Conservation (phyloP, 805 yeast species). For the Metschnikowia cubensis region DNA sequence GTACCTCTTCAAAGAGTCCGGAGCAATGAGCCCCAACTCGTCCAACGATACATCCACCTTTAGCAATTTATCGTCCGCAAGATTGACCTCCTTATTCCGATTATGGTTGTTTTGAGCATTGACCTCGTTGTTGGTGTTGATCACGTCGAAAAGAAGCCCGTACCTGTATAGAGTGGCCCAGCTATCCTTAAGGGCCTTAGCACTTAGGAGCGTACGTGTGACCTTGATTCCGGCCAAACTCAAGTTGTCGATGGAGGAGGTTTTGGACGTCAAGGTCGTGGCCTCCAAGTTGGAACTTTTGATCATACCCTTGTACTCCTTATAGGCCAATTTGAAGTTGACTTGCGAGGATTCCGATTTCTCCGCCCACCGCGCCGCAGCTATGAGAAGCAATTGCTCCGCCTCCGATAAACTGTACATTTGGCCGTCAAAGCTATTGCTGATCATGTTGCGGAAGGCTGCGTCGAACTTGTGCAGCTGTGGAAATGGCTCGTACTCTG, state of each 20-base stretch:
- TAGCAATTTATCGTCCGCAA: slow-evolving; percentile 47
- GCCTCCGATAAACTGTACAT: slow-evolving; percentile 51
- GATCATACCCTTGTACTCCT: slow-evolving; percentile 64
- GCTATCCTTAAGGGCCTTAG: slow-evolving; percentile 55
- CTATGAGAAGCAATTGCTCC: slow-evolving; percentile 66
- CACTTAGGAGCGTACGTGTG: slow-evolving; percentile 53
- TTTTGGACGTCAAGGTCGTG: slow-evolving; percentile 22
- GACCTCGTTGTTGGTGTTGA: slow-evolving; percentile 41
- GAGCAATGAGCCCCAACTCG: slow-evolving; percentile 40
- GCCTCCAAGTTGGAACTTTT: slow-evolving; percentile 39
- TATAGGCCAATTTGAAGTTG: slow-evolving; percentile 72
- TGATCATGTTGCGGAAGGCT: slow-evolving; percentile 15
- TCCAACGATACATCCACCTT: slow-evolving; percentile 50
- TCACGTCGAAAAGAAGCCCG: slow-evolving; percentile 50
- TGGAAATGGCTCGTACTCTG: slow-evolving; percentile 21
- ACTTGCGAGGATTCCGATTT: slow-evolving; percentile 56
- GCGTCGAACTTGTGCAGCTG: slow-evolving; percentile 24
- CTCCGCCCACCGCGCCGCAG: slow-evolving; percentile 68
- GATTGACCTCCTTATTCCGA: slow-evolving; percentile 27
- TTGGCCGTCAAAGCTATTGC: background rate
- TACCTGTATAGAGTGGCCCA: slow-evolving; percentile 69
- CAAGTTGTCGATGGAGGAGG: slow-evolving; percentile 35
- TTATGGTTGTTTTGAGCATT: slow-evolving; percentile 26
- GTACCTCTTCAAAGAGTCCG: slow-evolving; percentile 11
- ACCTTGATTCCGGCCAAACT: slow-evolving; percentile 31